Conservation (phyloP, 352 stramenopile species). For the Phytophthora tentaculata region DNA sequence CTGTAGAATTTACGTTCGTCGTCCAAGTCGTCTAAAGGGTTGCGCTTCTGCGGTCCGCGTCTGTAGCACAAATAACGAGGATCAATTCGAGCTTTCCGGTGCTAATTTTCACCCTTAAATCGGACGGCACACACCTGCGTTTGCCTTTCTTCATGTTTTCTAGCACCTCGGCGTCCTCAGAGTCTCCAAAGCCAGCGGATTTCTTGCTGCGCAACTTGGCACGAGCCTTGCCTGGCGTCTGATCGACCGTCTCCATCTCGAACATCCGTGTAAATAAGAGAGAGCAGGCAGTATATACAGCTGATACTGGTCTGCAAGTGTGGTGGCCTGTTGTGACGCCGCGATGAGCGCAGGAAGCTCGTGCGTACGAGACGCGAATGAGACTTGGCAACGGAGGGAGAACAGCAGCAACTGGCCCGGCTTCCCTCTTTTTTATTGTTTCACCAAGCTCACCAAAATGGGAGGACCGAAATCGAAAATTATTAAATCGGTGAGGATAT, state of each 20-base stretch:
- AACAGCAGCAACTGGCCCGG: constrained; percentile 31
- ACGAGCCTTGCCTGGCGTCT: constrained; percentile 13
- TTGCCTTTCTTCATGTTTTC: constrained; percentile 48
- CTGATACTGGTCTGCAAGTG: neutral
- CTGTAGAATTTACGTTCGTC: constrained; percentile 17
- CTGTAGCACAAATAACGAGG: constrained; percentile 31
- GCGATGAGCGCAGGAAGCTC: constrained; percentile 17
- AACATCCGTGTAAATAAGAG: constrained; percentile 12
- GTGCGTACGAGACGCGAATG: constrained; percentile 7
- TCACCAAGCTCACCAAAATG: neutral
- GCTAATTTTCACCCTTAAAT: constrained; percentile 12
- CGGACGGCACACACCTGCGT: constrained; percentile 30
- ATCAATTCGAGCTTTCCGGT: constrained; percentile 4
- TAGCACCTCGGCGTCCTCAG: constrained; percentile 18
- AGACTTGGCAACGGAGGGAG: constrained; percentile 30
- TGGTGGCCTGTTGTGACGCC: constrained; percentile 1
- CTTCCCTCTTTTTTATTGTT: constrained; percentile 25
- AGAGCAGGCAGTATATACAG: constrained; percentile 5
- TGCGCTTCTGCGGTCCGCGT: constrained; percentile 59
- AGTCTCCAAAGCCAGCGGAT: constrained; percentile 17
- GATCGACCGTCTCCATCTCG: constrained; percentile 11
- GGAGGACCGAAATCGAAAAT: neutral
- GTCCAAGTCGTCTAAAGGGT: constrained; percentile 36
- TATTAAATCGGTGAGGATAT: neutral
- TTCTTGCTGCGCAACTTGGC: constrained; percentile 36